phyloP scores from a whole-genome alignment of 148 eudicot species.

The Fallopia convolvulus region DNA sequence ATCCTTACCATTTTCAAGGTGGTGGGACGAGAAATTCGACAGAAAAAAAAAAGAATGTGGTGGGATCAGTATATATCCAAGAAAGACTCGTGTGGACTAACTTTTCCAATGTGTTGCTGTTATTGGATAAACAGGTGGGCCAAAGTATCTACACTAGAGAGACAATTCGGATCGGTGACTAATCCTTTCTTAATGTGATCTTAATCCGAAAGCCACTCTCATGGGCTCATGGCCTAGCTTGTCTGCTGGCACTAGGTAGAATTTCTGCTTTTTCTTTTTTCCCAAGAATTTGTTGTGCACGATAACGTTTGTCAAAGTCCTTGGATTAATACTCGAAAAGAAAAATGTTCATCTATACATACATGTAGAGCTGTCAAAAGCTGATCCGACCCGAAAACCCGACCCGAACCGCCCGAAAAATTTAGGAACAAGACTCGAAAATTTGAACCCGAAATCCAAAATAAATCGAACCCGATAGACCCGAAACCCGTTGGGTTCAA shows the following conservation, averaged over 20 bases:
- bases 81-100: slow-evolving; percentile 1
- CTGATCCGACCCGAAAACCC: too few relatives aligned
- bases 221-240: background rate
- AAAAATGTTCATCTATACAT: too few relatives aligned
- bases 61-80: background rate
- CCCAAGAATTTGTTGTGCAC: background rate
- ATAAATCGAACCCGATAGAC: too few relatives aligned
- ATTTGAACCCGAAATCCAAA: too few relatives aligned
- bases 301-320: background rate
- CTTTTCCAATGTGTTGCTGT: background rate
- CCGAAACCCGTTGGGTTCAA: too few relatives aligned
- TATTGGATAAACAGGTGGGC: background rate
- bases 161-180: background rate
- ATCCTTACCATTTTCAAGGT: too few relatives aligned
- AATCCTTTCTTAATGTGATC: background rate
- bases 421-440: too few relatives aligned
- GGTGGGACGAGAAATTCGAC: too few relatives aligned
- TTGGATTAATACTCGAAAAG: too few relatives aligned
- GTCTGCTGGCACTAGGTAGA: background rate
- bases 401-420: too few relatives aligned
- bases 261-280: background rate
- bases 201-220: background rate
- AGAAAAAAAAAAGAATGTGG: background rate
- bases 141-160: background rate
- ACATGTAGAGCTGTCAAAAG: too few relatives aligned